phyloP scores from a whole-genome alignment of 768 basidiomycete genomes.

The Dentipellis sp. region DNA sequence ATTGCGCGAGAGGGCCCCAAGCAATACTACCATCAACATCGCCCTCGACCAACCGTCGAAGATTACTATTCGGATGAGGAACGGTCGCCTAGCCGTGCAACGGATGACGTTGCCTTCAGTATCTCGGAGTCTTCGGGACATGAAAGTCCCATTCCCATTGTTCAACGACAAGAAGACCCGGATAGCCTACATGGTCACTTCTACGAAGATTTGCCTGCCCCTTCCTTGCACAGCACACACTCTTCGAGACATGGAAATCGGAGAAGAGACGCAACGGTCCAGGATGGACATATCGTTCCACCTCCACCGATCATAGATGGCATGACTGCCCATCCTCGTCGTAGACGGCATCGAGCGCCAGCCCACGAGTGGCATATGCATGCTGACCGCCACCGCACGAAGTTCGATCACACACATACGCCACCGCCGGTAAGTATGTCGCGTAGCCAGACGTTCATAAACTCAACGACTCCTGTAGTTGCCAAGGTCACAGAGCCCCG shows the following conservation, averaged over 20 bases:
- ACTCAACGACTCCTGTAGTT: not conserved
- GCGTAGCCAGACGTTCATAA: no score
- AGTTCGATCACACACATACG: not conserved
- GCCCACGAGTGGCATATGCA: not conserved
- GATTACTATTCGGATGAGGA: conserved; percentile 10
- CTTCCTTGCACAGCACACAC: no score
- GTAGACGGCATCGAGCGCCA: not conserved
- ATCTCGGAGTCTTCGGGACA: conserved; percentile 6
- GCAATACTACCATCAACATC: not conserved
- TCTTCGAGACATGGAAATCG: conserved; percentile 4
- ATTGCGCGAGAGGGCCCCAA: no score
- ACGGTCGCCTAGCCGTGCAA: conserved; percentile 1
- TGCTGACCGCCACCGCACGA: not conserved
- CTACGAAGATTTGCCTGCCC: conserved; percentile 9
- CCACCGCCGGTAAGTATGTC: no score
- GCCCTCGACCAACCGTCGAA: not conserved
- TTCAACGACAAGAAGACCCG: conserved; percentile 7
- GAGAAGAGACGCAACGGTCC: not conserved
- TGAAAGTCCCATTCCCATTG: conserved; percentile 10
- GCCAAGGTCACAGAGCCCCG: not conserved
- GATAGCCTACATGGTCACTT: conserved; percentile 2
- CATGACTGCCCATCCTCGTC: no score
- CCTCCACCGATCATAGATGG: no score
- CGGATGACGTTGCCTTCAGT: not conserved
- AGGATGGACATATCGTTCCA: not conserved